Evolutionary conservation across 2,329 filamentous ascomycete genomes (phyloP).

Genomic region (Neophaeococcomyces mojaviensis): DNA sequence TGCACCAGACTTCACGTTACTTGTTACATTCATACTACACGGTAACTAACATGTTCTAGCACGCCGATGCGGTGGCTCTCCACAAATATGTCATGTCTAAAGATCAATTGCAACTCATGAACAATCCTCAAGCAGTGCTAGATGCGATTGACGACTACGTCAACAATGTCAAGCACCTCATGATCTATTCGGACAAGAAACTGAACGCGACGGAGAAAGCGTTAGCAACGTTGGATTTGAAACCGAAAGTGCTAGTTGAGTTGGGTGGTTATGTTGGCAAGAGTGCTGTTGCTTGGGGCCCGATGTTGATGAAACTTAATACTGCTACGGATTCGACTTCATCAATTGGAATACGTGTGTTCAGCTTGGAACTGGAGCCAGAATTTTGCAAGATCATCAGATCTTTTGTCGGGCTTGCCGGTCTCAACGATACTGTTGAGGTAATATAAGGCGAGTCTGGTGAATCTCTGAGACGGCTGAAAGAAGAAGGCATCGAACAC

Average conservation of each 20-base stretch:
- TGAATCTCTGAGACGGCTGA: constrained; percentile 17
- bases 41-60: too few relatives aligned
- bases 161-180: constrained; percentile 25
- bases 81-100: constrained; percentile 1
- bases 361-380: constrained; percentile 30
- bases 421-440: constrained; percentile 24
- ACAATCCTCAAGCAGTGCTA: constrained; percentile 26
- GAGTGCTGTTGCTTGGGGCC: constrained; percentile 28
- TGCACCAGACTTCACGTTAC: too few relatives aligned
- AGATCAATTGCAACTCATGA: constrained; percentile 5
- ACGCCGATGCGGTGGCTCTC: background rate
- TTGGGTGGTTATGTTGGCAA: constrained; percentile 32
- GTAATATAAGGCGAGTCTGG: constrained; percentile 23
- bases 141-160: constrained; percentile 28
- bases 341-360: constrained; percentile 25
- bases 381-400: too few relatives aligned
- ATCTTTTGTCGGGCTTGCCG: constrained; percentile 25
- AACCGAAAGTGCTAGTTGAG: constrained; percentile 30
- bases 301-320: constrained; percentile 13
- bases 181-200: constrained; percentile 26
- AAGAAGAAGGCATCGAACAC: constrained; percentile 20
- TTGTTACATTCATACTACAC: too few relatives aligned
- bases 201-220: too few relatives aligned
- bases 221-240: constrained; percentile 7
- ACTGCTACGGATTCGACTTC: constrained; percentile 21